Evolutionary conservation across 495 filamentous ascomycete genomes (phyloP).

Genomic region (Trichoderma orchidacearum): DNA sequence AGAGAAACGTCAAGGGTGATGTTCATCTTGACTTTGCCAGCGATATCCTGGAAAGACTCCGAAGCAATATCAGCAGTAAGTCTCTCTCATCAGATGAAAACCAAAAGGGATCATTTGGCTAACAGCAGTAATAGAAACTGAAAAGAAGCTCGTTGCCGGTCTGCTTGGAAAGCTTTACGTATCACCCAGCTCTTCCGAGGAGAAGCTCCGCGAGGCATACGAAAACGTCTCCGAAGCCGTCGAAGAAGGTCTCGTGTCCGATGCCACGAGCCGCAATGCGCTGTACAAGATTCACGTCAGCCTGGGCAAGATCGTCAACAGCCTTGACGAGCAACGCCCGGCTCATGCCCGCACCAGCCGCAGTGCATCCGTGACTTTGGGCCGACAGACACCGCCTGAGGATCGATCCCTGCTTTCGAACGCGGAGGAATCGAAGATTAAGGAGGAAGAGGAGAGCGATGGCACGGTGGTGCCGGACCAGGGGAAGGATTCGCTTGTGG

Average conservation of each 20-base stretch:
- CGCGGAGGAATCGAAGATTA: constrained; percentile 9
- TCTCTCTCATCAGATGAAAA: constrained; percentile 7
- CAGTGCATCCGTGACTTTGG: constrained; percentile 4
- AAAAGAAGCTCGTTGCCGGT: constrained; percentile 66
- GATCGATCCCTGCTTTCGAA: constrained; percentile 11
- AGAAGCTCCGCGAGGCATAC: constrained; percentile 35
- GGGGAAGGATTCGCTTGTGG: constrained; percentile 20
- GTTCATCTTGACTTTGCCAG: constrained; percentile 55
- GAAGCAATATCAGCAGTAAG: constrained; percentile 45
- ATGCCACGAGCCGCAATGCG: constrained; percentile 60
- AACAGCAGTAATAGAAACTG: constrained; percentile 49
- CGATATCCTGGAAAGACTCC: constrained; percentile 45
- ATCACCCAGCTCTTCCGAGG: constrained; percentile 39
- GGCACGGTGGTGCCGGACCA: constrained; percentile 8
- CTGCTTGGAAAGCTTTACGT: constrained; percentile 77
- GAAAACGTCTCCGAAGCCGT: constrained; percentile 50
- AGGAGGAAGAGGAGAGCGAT: constrained; percentile 15
- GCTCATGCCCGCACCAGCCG: constrained; percentile 2
- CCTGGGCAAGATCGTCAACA: constrained; percentile 46
- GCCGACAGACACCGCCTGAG: constrained; percentile 1
- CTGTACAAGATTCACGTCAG: constrained; percentile 65
- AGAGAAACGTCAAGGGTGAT: constrained; percentile 47
- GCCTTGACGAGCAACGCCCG: constrained; percentile 26
- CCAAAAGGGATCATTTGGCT: no score
- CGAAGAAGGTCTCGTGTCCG: constrained; percentile 51